phyloP scores from a whole-genome alignment of 192 early-diverging fungal species.

The Coemansia interrupta region DNA sequence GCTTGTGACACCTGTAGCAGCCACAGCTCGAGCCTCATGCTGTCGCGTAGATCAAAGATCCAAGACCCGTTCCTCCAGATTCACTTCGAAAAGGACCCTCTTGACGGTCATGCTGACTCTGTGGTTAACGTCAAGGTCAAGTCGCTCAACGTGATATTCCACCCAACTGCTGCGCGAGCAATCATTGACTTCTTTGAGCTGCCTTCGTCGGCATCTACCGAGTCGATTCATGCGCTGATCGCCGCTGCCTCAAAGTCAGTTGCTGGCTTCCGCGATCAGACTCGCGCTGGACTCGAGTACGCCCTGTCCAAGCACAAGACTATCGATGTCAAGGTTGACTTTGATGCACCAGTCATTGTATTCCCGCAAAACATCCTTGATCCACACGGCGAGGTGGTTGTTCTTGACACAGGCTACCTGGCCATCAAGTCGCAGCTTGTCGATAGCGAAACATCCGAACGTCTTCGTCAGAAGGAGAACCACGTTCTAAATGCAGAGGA shows the following conservation, averaged over 20 bases:
- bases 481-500: conserved; percentile 60
- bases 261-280: conserved; percentile 83
- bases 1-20: conserved; percentile 18
- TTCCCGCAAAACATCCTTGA: conserved; percentile 69
- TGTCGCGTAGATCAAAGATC: background rate
- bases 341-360: conserved; percentile 93
- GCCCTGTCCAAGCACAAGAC: conserved; percentile 87
- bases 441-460: conserved; percentile 60
- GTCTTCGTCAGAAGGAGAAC: conserved; percentile 66
- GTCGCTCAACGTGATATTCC: conserved; percentile 87
- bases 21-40: background rate
- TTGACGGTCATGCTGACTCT: conserved; percentile 87
- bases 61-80: conserved; percentile 50
- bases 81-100: conserved; percentile 80
- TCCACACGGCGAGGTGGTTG: conserved; percentile 64
- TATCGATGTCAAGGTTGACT: conserved; percentile 86
- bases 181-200: conserved; percentile 81
- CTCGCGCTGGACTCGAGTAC: conserved; percentile 79
- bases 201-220: conserved; percentile 65
- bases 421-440: conserved; percentile 82
- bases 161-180: conserved; percentile 69
- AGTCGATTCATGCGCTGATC: conserved; percentile 71
- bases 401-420: conserved; percentile 91
- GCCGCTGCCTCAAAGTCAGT: conserved; percentile 80
- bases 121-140: conserved; percentile 79